phyloP scores from a whole-genome alignment of 2,329 filamentous ascomycete genomes.

The Penicillium sp. region DNA sequence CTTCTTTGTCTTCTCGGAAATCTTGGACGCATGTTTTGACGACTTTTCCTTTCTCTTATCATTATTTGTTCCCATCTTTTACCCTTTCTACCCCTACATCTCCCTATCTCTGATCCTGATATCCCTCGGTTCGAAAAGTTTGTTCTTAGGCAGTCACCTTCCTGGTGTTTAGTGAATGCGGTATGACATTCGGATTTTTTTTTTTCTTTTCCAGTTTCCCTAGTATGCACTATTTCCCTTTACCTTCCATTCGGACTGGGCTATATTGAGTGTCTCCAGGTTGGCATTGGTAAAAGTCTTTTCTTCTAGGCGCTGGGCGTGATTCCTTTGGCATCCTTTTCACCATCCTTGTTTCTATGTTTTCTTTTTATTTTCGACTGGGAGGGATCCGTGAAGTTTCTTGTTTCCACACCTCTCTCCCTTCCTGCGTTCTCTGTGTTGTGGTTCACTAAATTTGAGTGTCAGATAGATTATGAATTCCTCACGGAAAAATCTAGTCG shows the following conservation, averaged over 20 bases:
- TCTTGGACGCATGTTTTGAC: slow-evolving; percentile 37
- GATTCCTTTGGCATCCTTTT: slow-evolving; percentile 6
- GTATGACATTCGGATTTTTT: slow-evolving; percentile 29
- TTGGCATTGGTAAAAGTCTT: slow-evolving; percentile 21
- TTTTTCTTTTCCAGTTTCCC: slow-evolving; percentile 11
- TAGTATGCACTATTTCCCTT: slow-evolving; percentile 4
- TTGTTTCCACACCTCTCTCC: slow-evolving; percentile 1
- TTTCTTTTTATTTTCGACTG: slow-evolving; percentile 1
- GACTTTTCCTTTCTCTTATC: slow-evolving; percentile 32
- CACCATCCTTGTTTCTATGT: neutral
- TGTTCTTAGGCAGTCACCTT: slow-evolving; percentile 35
- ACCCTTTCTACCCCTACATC: slow-evolving; percentile 21
- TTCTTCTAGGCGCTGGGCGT: slow-evolving; percentile 16
- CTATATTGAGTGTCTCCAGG: neutral
- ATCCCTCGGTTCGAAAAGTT: slow-evolving; percentile 45
- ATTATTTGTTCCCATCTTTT: slow-evolving; percentile 21
- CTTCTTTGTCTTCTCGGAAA: slow-evolving; percentile 26
- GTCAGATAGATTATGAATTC: slow-evolving; percentile 23
- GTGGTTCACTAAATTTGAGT: slow-evolving; percentile 5
- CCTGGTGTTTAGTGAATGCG: slow-evolving; percentile 32
- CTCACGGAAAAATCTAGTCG: slow-evolving; percentile 12
- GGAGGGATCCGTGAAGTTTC: slow-evolving; percentile 15
- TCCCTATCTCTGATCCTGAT: slow-evolving; percentile 37
- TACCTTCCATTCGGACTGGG: neutral
- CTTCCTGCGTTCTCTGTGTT: neutral